phyloP scores from a whole-genome alignment of 192 early-diverging fungal genomes.

The Podila epigama region DNA sequence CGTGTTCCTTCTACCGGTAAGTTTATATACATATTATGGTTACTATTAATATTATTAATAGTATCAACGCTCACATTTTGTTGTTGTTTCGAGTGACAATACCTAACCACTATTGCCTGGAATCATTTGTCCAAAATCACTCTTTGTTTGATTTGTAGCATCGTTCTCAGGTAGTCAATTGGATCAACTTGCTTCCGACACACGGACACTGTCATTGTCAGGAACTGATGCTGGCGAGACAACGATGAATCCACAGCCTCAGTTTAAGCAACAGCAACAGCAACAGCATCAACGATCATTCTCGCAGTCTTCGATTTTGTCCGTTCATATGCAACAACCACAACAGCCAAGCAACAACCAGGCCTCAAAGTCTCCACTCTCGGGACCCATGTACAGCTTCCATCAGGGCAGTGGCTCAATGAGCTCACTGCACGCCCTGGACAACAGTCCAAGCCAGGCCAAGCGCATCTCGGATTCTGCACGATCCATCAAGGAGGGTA shows the following conservation, averaged over 20 bases:
- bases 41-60: no score
- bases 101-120: no score
- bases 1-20: constrained; percentile 12
- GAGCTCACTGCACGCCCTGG: constrained; percentile 37
- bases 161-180: constrained; percentile 20
- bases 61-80: neutral
- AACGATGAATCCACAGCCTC: neutral
- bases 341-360: constrained; percentile 8
- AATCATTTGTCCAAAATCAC: neutral
- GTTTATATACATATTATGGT: no score
- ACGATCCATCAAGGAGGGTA: constrained; percentile 28
- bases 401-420: constrained; percentile 26
- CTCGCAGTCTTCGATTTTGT: constrained; percentile 36
- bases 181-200: constrained; percentile 23
- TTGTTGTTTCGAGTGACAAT: no score
- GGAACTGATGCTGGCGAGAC: constrained; percentile 7
- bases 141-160: constrained; percentile 3
- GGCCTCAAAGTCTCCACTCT: constrained; percentile 22
- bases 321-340: no score
- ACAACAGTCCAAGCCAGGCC: neutral
- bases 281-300: constrained; percentile 27
- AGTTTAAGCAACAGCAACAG: neutral
- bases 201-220: neutral
- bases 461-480: constrained; percentile 40
- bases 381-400: constrained; percentile 38